Conservation (phyloP, 495 filamentous ascomycete species). For the Tuber aestivum region DNA sequence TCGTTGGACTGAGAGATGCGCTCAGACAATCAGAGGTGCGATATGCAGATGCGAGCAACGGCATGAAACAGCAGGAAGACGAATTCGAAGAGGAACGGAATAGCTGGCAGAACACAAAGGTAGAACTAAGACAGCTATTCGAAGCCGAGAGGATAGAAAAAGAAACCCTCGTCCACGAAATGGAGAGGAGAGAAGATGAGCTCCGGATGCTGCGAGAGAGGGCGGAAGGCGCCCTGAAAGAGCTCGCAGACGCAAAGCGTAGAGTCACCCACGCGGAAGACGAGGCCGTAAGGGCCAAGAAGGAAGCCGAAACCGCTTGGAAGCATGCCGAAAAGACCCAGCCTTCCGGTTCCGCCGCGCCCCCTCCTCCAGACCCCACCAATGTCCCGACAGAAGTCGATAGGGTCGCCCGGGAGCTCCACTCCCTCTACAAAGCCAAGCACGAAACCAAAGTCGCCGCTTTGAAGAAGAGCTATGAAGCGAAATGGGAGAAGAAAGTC, state of each 20-base stretch:
- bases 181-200: conserved; percentile 63
- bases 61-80: conserved; percentile 52
- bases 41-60: conserved; percentile 30
- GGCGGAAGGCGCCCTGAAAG: conserved; percentile 16
- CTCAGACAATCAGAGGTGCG: conserved; percentile 69
- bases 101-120: conserved; percentile 73
- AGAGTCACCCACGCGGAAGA: conserved; percentile 22
- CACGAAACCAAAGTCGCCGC: conserved; percentile 92
- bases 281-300: conserved; percentile 23
- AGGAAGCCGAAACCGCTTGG: conserved; percentile 42
- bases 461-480: conserved; percentile 90
- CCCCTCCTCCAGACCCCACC: conserved; percentile 3
- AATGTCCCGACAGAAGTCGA: conserved; percentile 78
- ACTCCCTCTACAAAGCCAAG: conserved; percentile 90
- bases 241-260: conserved; percentile 26
- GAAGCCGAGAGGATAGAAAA: conserved; percentile 65
- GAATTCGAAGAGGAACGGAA: conserved; percentile 67
- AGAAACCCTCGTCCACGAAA: conserved; percentile 73
- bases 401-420: conserved; percentile 80
- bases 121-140: conserved; percentile 64
- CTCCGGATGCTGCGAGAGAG: conserved; percentile 42
- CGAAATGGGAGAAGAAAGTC: conserved; percentile 78
- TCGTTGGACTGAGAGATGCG: conserved; percentile 72
- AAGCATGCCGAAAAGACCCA: conserved; percentile 15
- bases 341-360: conserved; percentile 15